Evolutionary conservation across 768 basidiomycete genomes (phyloP).

Genomic region (Suillus paluster): DNA sequence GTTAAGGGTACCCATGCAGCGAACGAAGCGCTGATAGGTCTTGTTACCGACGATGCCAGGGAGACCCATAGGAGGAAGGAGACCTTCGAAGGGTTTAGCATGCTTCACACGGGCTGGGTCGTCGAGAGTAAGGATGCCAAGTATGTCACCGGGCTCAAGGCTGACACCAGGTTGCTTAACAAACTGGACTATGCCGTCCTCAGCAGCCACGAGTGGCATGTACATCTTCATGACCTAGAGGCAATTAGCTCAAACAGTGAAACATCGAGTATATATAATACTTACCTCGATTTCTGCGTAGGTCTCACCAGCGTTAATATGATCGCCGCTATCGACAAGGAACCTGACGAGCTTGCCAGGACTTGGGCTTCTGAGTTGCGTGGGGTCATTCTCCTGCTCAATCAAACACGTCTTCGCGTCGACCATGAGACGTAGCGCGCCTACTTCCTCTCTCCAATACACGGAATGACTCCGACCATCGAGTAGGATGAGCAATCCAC

Average conservation of each 20-base stretch:
- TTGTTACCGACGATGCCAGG: slow-evolving; percentile 88
- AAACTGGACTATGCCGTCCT: slow-evolving; percentile 92
- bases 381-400: slow-evolving; percentile 99
- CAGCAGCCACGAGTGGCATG: slow-evolving; percentile 94
- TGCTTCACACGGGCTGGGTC: slow-evolving; percentile 97
- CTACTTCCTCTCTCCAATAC: slow-evolving; percentile 99
- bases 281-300: slow-evolving; percentile 97
- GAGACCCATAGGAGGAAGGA: slow-evolving; percentile 84
- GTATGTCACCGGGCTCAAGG: slow-evolving; percentile 94
- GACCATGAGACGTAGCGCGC: slow-evolving; percentile 88
- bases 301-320: slow-evolving; percentile 93
- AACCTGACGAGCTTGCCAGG: slow-evolving; percentile 96
- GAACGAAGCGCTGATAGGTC: slow-evolving; percentile 82
- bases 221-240: slow-evolving; percentile 98
- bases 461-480: slow-evolving; percentile 96
- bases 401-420: slow-evolving; percentile 98
- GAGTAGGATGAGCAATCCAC: slow-evolving; percentile 88
- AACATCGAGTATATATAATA: slow-evolving; percentile 7
- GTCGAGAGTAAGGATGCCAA: slow-evolving; percentile 95
- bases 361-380: slow-evolving; percentile 92
- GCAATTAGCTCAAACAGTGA: slow-evolving; percentile 3
- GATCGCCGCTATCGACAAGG: slow-evolving; percentile 96
- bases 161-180: slow-evolving; percentile 99
- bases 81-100: slow-evolving; percentile 97
- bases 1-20: slow-evolving; percentile 74